A percentile compares a stretch with the other conserved stretches of the same genome.
Evolutionary conservation across 352 stramenopile species (phyloP).

Genomic region (Phytopythium chamaehyphon): DNA sequence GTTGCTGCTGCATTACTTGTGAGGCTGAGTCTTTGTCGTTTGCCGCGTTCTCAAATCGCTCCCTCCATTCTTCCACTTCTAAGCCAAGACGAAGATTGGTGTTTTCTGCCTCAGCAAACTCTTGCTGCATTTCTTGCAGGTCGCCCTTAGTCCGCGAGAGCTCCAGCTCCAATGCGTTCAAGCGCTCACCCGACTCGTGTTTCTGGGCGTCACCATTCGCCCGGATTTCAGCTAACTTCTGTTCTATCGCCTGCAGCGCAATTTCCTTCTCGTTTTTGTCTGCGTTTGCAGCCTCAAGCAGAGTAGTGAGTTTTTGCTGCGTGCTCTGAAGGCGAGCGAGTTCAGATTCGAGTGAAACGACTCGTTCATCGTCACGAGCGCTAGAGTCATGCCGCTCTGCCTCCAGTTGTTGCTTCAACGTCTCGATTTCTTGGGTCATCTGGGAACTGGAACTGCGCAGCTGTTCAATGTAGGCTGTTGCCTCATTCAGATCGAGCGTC

Average conservation of each 20-base stretch:
- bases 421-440: conserved; percentile 21
- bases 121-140: conserved; percentile 24
- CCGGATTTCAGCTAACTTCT: conserved; percentile 28
- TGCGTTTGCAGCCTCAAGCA: conserved; percentile 17
- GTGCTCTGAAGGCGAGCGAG: conserved; percentile 1
- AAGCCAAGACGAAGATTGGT: conserved; percentile 10
- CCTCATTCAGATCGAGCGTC: conserved; percentile 6
- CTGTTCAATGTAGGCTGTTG: conserved; percentile 4
- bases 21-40: not conserved
- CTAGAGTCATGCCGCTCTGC: not conserved
- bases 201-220: conserved; percentile 10
- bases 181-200: conserved; percentile 18
- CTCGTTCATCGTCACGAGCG: not conserved
- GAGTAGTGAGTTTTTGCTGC: conserved; percentile 24
- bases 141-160: conserved; percentile 22
- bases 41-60: not conserved
- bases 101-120: conserved; percentile 27
- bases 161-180: conserved; percentile 30
- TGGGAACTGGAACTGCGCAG: conserved; percentile 12
- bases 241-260: conserved; percentile 15
- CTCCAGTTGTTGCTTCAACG: conserved; percentile 14
- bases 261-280: conserved; percentile 3
- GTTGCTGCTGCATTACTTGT: conserved; percentile 2
- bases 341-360: conserved; percentile 4
- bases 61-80: conserved; percentile 5